phyloP scores from a whole-genome alignment of 148 eudicot species.

The Rhododendron simsii region DNA sequence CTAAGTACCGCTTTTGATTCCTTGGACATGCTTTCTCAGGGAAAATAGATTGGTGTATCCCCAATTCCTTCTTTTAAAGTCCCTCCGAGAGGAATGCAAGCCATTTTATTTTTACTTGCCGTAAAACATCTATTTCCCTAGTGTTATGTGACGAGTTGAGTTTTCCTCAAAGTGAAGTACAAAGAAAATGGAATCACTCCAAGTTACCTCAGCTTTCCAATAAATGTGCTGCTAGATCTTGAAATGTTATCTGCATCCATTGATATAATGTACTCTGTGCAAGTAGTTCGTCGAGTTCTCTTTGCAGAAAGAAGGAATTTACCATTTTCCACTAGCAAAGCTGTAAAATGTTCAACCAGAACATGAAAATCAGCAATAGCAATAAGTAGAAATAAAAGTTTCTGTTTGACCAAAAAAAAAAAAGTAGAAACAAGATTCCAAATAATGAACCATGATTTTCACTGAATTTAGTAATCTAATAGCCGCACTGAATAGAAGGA shows the following conservation, averaged over 20 bases:
- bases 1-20: neutral
- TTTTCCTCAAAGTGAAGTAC: neutral
- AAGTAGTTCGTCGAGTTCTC: constrained; percentile 54
- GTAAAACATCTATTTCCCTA: neutral
- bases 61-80: neutral
- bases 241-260: constrained; percentile 60
- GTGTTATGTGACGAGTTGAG: neutral
- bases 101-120: neutral
- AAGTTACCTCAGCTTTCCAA: constrained; percentile 49
- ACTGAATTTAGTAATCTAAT: neutral
- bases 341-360: constrained; percentile 19
- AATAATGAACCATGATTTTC: neutral
- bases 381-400: too few species aligned
- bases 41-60: neutral
- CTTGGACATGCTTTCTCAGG: neutral
- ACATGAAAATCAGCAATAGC: neutral
- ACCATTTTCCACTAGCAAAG: constrained; percentile 52
- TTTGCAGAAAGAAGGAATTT: constrained; percentile 64
- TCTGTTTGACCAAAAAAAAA: neutral
- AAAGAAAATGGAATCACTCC: neutral
- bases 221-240: constrained; percentile 52
- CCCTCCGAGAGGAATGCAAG: neutral
- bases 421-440: neutral
- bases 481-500: neutral
- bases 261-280: constrained; percentile 54